phyloP scores from a whole-genome alignment of 2,329 filamentous ascomycete genomes.

The Exserohilum rostratum region DNA sequence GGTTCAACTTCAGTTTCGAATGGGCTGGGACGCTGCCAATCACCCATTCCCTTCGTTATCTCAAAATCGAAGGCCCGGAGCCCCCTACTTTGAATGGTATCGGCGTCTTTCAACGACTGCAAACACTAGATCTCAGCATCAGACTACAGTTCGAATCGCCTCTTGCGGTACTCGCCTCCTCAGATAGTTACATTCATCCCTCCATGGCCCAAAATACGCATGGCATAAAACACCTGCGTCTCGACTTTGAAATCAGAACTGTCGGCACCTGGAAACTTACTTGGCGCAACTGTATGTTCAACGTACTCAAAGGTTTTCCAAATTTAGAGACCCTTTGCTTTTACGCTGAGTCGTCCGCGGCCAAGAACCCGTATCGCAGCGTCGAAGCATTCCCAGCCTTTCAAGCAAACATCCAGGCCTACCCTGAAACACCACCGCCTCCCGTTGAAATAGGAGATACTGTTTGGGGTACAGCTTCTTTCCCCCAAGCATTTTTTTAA shows the following conservation, averaged over 20 bases:
- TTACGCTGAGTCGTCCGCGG: constrained; percentile 17
- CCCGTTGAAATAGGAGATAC: neutral
- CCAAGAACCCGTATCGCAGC: constrained; percentile 21
- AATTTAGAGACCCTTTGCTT: constrained; percentile 10
- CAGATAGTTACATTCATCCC: neutral
- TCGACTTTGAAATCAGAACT: constrained; percentile 20
- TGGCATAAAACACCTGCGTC: constrained; percentile 16
- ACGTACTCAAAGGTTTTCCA: constrained; percentile 8
- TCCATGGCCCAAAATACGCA: neutral
- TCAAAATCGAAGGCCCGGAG: constrained; percentile 1
- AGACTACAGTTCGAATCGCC: neutral
- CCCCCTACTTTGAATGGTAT: neutral
- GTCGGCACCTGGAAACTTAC: constrained; percentile 14
- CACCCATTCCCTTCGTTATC: neutral
- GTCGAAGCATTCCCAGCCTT: constrained; percentile 19
- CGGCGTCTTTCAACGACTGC: neutral
- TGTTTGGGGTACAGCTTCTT: neutral
- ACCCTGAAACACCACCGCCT: constrained; percentile 2
- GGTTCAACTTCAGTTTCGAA: neutral
- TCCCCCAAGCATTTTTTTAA: neutral
- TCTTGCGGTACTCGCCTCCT: neutral
- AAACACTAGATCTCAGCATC: constrained; percentile 9
- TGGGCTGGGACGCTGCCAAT: neutral
- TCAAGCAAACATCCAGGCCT: constrained; percentile 22
- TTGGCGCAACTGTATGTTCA: constrained; percentile 2